A percentile compares a stretch with the other conserved stretches of the same genome.
Evolutionary conservation across 768 basidiomycete species (phyloP).

Genomic region (Mycena amicta): DNA sequence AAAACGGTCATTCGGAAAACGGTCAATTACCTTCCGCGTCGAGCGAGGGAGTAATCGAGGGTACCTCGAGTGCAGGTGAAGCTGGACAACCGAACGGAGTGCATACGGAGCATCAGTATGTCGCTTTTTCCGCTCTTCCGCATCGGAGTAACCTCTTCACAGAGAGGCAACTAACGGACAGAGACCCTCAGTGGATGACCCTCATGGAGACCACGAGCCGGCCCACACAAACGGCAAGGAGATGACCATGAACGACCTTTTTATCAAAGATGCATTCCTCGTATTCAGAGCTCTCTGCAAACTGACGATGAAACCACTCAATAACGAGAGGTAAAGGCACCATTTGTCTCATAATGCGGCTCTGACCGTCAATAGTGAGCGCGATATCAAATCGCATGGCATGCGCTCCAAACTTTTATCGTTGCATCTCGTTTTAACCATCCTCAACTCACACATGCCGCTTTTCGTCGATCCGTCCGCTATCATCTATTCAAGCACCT

Average conservation of each 20-base stretch:
- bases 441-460: constrained; percentile 88
- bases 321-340: constrained; percentile 76
- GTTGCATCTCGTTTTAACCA: constrained; percentile 89
- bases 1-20: constrained; percentile 25
- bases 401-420: constrained; percentile 97
- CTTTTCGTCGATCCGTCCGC: constrained; percentile 86
- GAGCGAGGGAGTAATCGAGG: constrained; percentile 8
- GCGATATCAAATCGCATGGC: constrained; percentile 93
- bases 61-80: not conserved
- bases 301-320: constrained; percentile 95
- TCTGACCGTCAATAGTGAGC: constrained; percentile 62
- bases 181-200: constrained; percentile 36
- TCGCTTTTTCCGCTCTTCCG: not conserved
- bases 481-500: constrained; percentile 90
- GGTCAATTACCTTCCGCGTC: constrained; percentile 16
- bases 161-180: constrained; percentile 38
- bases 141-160: constrained; percentile 10
- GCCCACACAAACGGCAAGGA: constrained; percentile 39
- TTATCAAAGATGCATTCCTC: constrained; percentile 96
- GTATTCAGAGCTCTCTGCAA: constrained; percentile 98
- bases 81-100: not conserved
- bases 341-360: not conserved
- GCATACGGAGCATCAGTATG: constrained; percentile 4
- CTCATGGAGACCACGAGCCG: constrained; percentile 30
- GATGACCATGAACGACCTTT: constrained; percentile 81